Evolutionary conservation across 768 basidiomycete genomes (phyloP).

Genomic region (Cytidiella melzeri): DNA sequence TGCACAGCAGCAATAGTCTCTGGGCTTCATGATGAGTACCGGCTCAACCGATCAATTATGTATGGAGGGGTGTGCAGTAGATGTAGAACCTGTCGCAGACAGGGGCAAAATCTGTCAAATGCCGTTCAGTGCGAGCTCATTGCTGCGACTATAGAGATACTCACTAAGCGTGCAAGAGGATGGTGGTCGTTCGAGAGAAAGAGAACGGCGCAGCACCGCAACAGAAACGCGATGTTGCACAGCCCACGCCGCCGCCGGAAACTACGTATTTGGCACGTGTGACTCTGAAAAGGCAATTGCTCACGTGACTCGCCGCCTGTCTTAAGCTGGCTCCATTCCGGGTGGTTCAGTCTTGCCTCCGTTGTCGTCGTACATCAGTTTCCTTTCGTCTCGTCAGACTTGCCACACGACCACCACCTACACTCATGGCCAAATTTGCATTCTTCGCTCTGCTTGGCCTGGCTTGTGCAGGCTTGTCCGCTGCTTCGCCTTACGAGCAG

Average conservation of each 20-base stretch:
- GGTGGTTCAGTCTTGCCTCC: background rate
- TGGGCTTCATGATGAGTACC: conserved; percentile 51
- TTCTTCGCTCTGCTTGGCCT: conserved; percentile 21
- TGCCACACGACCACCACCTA: background rate
- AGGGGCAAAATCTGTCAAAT: too few relatives aligned
- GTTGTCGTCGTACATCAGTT: conserved; percentile 1
- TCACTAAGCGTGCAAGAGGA: conserved; percentile 1
- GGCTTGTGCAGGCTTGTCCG: conserved; percentile 19
- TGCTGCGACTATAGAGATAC: too few relatives aligned
- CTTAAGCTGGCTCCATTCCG: background rate
- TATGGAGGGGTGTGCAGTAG: conserved; percentile 3
- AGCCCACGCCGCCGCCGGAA: conserved; percentile 3
- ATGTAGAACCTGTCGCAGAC: background rate
- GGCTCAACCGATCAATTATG: conserved; percentile 13
- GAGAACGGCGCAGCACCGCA: background rate
- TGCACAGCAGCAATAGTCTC: conserved; percentile 91
- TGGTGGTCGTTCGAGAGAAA: conserved; percentile 6
- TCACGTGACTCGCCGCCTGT: background rate
- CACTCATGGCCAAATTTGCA: conserved; percentile 22
- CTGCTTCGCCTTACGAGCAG: conserved; percentile 20
- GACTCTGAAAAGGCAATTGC: background rate
- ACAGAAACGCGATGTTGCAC: background rate
- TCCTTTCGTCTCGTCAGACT: background rate
- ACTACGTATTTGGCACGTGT: background rate
- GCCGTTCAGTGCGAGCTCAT: too few relatives aligned